Evolutionary conservation across 2,329 filamentous ascomycete species (phyloP), one percentile per base, ranked within the genome.

Genomic region (Teratosphaeria zuluensis): DNA sequence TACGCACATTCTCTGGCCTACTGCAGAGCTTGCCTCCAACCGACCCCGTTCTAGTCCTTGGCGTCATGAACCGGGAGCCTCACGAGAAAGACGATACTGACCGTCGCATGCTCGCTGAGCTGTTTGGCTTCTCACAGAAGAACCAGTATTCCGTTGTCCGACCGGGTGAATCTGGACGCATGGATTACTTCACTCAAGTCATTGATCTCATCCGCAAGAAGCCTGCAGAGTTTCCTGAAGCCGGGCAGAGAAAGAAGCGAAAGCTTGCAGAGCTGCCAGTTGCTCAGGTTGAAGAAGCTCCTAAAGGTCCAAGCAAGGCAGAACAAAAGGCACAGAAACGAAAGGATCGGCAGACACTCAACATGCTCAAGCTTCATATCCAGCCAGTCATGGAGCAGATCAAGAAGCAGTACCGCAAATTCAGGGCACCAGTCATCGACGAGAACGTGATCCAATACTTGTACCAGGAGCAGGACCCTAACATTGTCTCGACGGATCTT

Each of bases 351-450:
- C 85, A 92, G 63, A 84, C 87, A 11, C 80, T 97, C 57, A 96
- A 97, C 71, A 78, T 87, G 59, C 78, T 99, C 64, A 99, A 97
- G 77, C 85, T 95, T 46, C 80, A 87, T 56, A 84, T 99, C 57
- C 92, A 96, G 73, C 90, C 90, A 1, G 90, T 97, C 65, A 96
- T 99, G 91, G 92, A 99, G 65, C 90, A 96, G 74, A 90, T 99
- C 70, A 94, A 95, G 72, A 80, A 81, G 62, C 91, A 88, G 70
- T 95, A 96, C 76, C 89, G 87, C 70, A 90, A 90, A 65, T 97
- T 97, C 75, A 83, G 91, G 61, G 84, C 85, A 58, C 87, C 90
- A 1, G 84, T 90, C 51, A 87, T 99, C 61, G 84, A 89, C 1
- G 85, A 89, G 56, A 73, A 75, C 11, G 82, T 86, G 63, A 90